A percentile compares a stretch with the other conserved stretches of the same genome.
These are phyloP conservation scores for Leucocoprinus sp. DNA, from an alignment of 768 basidiomycete species.

Conservation along the genomic window DNA sequence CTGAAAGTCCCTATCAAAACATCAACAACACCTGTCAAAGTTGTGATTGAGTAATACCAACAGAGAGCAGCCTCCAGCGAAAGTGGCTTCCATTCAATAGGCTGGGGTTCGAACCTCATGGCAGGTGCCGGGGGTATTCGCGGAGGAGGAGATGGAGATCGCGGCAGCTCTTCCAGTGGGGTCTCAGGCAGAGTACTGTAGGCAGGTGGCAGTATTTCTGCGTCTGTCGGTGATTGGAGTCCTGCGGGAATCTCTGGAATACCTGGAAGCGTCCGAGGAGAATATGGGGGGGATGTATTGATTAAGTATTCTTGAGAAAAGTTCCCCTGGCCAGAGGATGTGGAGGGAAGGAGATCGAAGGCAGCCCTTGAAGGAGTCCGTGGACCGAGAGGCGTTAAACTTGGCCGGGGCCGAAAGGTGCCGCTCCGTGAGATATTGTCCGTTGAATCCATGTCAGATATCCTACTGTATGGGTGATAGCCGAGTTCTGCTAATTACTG, in stretches of 20 bases:
- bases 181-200: slow-evolving; percentile 7
- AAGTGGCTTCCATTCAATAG: slow-evolving; percentile 61
- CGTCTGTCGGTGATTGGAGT: neutral
- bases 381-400: slow-evolving; percentile 20
- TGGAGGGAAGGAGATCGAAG: neutral
- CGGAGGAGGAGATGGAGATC: slow-evolving; percentile 16
- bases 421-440: slow-evolving; percentile 22
- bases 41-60: slow-evolving; percentile 20
- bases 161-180: slow-evolving; percentile 5
- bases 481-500: neutral
- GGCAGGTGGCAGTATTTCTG: slow-evolving; percentile 8
- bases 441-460: slow-evolving; percentile 8
- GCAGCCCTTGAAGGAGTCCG: slow-evolving; percentile 14
- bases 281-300: neutral
- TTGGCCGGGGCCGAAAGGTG: slow-evolving; percentile 21
- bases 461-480: neutral
- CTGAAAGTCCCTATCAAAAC: slow-evolving; percentile 45
- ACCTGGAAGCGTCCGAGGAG: slow-evolving; percentile 4
- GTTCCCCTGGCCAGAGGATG: neutral
- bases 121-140: slow-evolving; percentile 40
- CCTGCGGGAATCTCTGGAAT: neutral
- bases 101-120: slow-evolving; percentile 47
- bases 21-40: slow-evolving; percentile 9
- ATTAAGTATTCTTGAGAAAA: neutral
- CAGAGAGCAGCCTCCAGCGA: slow-evolving; percentile 61